A percentile compares a stretch with the other conserved stretches of the same genome.
Evolutionary conservation across 305 asterid genomes (phyloP).

Genomic region (Stenogyne calaminthoides): DNA sequence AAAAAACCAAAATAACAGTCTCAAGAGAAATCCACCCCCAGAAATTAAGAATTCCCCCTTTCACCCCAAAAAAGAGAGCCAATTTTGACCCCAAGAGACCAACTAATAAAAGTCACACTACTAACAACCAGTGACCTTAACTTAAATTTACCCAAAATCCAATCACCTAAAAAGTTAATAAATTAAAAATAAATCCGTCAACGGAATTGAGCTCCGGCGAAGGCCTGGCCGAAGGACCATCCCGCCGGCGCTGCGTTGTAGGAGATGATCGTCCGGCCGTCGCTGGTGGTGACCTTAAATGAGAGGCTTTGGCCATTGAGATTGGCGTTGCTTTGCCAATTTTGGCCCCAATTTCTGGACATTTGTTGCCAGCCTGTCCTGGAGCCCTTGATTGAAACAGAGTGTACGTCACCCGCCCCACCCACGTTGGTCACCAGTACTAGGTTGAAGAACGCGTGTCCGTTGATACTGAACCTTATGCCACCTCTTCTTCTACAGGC

Average conservation of each 20-base stretch:
- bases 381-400: slow-evolving; percentile 69
- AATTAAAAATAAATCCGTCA: neutral
- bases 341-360: slow-evolving; percentile 89
- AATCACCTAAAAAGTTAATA: neutral
- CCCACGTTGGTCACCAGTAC: slow-evolving; percentile 77
- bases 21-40: slow-evolving; percentile 23
- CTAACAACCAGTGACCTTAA: slow-evolving; percentile 37
- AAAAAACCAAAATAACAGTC: neutral
- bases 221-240: slow-evolving; percentile 85
- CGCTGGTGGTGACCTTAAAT: slow-evolving; percentile 73
- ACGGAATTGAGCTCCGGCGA: slow-evolving; percentile 67
- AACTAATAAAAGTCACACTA: slow-evolving; percentile 32
- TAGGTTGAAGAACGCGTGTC: slow-evolving; percentile 78
- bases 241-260: slow-evolving; percentile 59
- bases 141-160: neutral
- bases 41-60: slow-evolving; percentile 31
- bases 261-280: slow-evolving; percentile 59
- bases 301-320: slow-evolving; percentile 79
- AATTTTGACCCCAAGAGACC: slow-evolving; percentile 34
- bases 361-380: slow-evolving; percentile 68
- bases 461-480: slow-evolving; percentile 78
- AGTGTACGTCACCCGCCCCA: slow-evolving; percentile 78
- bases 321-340: slow-evolving; percentile 75
- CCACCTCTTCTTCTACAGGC: slow-evolving; percentile 78
- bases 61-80: slow-evolving; percentile 26